Conservation (phyloP, 23 red algal species). For the Chondrus crispus region DNA sequence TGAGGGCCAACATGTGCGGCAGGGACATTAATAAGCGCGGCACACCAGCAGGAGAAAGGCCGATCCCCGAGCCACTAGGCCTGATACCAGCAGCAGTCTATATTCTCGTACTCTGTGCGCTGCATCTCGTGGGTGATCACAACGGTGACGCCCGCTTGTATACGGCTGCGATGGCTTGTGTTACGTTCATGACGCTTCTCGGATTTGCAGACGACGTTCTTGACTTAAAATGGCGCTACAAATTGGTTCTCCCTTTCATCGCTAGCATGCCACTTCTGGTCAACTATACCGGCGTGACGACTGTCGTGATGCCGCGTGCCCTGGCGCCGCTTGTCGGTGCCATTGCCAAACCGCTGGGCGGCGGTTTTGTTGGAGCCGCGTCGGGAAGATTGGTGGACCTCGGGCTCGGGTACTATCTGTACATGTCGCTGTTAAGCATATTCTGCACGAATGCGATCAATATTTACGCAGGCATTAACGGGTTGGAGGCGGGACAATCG, state of each 20-base stretch:
- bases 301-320: constrained; percentile 72
- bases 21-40: constrained; percentile 96
- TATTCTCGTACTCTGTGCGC: constrained; percentile 78
- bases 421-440: constrained; percentile 95
- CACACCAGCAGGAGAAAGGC: constrained; percentile 43
- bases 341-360: neutral
- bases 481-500: constrained; percentile 93
- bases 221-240: constrained; percentile 95
- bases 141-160: constrained; percentile 68
- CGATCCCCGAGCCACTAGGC: constrained; percentile 80
- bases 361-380: neutral
- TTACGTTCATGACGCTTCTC: constrained; percentile 96
- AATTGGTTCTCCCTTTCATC: constrained; percentile 85
- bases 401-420: constrained; percentile 84
- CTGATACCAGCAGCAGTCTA: constrained; percentile 87
- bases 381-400: constrained; percentile 79
- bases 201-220: constrained; percentile 99
- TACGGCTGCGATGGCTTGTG: constrained; percentile 90
- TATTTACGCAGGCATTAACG: constrained; percentile 99
- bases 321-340: constrained; percentile 30
- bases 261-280: constrained; percentile 89
- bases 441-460: constrained; percentile 99
- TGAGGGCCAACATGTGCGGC: constrained; percentile 71
- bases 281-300: constrained; percentile 82
- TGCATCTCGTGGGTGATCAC: constrained; percentile 57